A percentile compares a stretch with the other conserved stretches of the same genome.
Conservation (phyloP, 371 early-diverging fungal species). For the Syncephalastrum racemosum region DNA sequence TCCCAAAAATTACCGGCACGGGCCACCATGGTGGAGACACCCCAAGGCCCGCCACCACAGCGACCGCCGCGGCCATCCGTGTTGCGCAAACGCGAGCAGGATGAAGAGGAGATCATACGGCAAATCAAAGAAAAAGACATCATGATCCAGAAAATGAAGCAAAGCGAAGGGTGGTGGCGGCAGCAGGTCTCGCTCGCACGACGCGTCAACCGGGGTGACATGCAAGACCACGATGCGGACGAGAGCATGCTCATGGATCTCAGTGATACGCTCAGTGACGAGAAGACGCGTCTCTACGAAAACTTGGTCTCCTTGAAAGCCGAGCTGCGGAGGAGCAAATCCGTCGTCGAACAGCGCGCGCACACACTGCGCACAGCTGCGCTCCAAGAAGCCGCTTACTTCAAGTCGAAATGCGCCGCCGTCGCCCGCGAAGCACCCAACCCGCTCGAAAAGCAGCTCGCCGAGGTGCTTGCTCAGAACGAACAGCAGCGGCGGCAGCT, state of each 20-base stretch:
- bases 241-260: constrained; percentile 39
- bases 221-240: constrained; percentile 26
- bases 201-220: constrained; percentile 19
- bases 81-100: neutral
- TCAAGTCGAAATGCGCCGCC: constrained; percentile 45
- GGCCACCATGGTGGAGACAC: neutral
- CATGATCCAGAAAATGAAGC: constrained; percentile 44
- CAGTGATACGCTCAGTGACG: constrained; percentile 23
- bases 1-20: too few relatives aligned
- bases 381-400: constrained; percentile 59
- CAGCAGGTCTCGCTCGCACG: constrained; percentile 47
- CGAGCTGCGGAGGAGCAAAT: constrained; percentile 38
- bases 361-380: constrained; percentile 55
- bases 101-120: constrained; percentile 26
- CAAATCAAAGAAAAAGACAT: constrained; percentile 42
- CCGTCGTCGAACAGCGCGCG: constrained; percentile 43
- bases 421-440: constrained; percentile 28
- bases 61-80: constrained; percentile 15
- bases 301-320: constrained; percentile 41
- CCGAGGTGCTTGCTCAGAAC: constrained; percentile 42
- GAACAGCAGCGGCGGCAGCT: constrained; percentile 37
- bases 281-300: constrained; percentile 39
- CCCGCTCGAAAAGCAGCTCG: constrained; percentile 49
- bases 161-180: constrained; percentile 56
- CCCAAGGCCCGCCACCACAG: constrained; percentile 4